Evolutionary conservation across 2,329 filamentous ascomycete genomes (phyloP), one percentile per base, ranked within the genome.

Genomic region (Phaeosphaeria sp.): DNA sequence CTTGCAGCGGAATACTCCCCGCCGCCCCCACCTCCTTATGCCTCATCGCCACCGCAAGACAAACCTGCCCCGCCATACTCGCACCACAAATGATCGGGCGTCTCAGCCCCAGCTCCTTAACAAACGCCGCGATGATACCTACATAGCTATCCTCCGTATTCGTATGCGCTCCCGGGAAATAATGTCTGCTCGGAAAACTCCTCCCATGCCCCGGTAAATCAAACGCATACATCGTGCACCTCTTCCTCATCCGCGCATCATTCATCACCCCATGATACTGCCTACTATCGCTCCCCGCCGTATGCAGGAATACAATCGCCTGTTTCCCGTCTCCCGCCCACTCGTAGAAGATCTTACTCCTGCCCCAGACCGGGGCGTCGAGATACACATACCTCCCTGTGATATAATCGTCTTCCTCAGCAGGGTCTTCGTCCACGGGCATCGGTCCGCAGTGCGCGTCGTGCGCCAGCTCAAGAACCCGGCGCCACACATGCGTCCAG

Each of bases 201-300:
- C 81, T 68, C 0, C 82, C 82, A 59, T 84, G 82, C 2, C 79
- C 81, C 0, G 82, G 82, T 9, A 84, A 72, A 63, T 84, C 82
- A 47, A 84, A 82, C 1, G 80, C 80, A 45, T 78, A 79, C 81
- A 84, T 84, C 20, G 75, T 79, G 55, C 80, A 82, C 52, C 74
- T 79, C 67, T 81, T 77, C 20, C 78, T 73, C 79, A 82, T 82
- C 13, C 74, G 70, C 25, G 71, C 55, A 54, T 83, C 76, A 54
- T 83, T 84, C 80, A 84, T 79, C 2, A 84, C 81, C 20, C 82
- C 81, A 51, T 84, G 82, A 51, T 83, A 84, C 63, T 84, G 81
- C 25, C 82, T 68, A 25, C 75, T 74, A 59, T 84, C 82, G 49
- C 78, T 79, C 2, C 81, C 81, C 15, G 80, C 80, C 0, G 79